Conservation (phyloP, 305 asterid species). For the Fraxinus greggii region DNA sequence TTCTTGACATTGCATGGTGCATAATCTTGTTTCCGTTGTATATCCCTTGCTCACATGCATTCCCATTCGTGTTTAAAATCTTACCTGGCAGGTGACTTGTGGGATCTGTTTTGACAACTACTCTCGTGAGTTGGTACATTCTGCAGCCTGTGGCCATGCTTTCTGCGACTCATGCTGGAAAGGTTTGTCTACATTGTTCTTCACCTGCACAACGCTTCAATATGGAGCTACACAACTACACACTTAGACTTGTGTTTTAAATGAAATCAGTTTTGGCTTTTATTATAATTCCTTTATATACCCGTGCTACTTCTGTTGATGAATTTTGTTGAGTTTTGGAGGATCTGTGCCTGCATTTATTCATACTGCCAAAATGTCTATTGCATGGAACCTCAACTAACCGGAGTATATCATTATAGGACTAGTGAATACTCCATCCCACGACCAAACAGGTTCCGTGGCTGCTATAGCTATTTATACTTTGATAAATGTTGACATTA, state of each 20-base stretch:
- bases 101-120: constrained; percentile 80
- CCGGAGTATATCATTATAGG: not conserved
- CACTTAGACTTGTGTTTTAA: constrained; percentile 15
- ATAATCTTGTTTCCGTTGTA: constrained; percentile 2
- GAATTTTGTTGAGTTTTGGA: constrained; percentile 15
- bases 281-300: constrained; percentile 2
- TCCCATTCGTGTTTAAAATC: constrained; percentile 11
- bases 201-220: not conserved
- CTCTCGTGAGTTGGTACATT: constrained; percentile 40
- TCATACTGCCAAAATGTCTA: not conserved
- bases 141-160: constrained; percentile 72
- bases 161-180: constrained; percentile 80
- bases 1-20: constrained; percentile 13
- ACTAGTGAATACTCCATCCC: not conserved
- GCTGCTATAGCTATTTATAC: not conserved
- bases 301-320: constrained; percentile 10
- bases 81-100: constrained; percentile 54
- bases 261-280: constrained; percentile 4
- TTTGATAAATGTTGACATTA: not conserved
- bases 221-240: constrained; percentile 15
- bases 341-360: not conserved
- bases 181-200: constrained; percentile 41
- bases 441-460: not conserved
- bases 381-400: not conserved
- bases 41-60: constrained; percentile 6